Evolutionary conservation across 2,329 filamentous ascomycete genomes (phyloP), one percentile per base, ranked within the genome.

Genomic region (Erysiphe pisi): DNA sequence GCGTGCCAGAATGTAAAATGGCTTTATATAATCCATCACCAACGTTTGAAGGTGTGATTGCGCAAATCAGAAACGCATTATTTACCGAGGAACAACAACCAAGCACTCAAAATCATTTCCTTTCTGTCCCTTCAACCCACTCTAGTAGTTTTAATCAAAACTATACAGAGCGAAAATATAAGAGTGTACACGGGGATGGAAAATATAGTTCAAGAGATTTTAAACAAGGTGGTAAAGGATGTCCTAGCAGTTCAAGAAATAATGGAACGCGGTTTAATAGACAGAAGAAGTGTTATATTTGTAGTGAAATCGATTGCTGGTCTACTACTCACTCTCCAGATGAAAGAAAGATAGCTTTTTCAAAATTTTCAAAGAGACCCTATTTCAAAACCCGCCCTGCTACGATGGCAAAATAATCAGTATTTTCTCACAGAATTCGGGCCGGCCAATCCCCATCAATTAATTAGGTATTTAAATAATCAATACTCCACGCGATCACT

Each of bases 351-450:
- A 14, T 36, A 40, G 45, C 25, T 52, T 16, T 40, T 36, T 52
- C 70, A 18, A 74, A 56, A 56, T 74, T 31, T 0, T n/a, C 36
- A 36, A 31, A 56, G 16, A 56, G 28, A 74, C 14, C 45, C 4
- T 49, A 74, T 74, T 52, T 74, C 70, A 31, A 74, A 22, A 49
- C n/a, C 11, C 47, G 28, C 28, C n/a, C 45, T 74, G n/a, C 70
- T 49, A 31, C 70, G 20, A 40, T 31, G 28, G 70, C 70, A 25
- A 36, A 74, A 20, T 56, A 74, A 74, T 56, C 70, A 74, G 36
- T 52, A 31, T 65, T 36, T 65, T 12, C 28, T 56, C n/a, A 56
- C 49, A 11, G 49, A 65, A 20, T 36, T 65, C 16, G 28, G 31
- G 28, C n/a, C n/a, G 9, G 25, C n/a, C 9, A 65, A 28, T 31